Conservation (phyloP, 139 green algal genomes). For the Chlamydomonas incerta region DNA sequence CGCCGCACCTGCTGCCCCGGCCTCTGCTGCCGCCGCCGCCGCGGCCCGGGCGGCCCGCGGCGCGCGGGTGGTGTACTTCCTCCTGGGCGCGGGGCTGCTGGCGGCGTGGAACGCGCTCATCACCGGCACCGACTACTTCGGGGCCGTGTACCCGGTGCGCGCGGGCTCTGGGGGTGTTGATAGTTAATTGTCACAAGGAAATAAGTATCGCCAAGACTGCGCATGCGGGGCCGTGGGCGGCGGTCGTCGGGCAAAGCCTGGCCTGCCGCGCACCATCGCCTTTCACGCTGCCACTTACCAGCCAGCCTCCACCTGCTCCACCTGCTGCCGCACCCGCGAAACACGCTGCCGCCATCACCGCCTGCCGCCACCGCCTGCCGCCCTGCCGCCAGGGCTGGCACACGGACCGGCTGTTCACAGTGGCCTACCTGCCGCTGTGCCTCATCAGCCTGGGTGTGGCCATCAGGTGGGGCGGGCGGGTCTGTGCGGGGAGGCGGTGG, state of each 20-base stretch:
- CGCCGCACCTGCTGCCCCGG: no score
- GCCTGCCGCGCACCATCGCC: no score
- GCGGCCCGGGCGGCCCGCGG: background rate
- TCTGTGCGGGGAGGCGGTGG: no score
- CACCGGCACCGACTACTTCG: conserved; percentile 72
- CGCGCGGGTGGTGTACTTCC: conserved; percentile 48
- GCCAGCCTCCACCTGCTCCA: no score
- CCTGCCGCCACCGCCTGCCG: background rate
- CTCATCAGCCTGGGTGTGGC: conserved; percentile 54
- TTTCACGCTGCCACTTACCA: no score
- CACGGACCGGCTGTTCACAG: conserved; percentile 79
- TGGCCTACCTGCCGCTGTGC: conserved; percentile 77
- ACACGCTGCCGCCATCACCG: background rate
- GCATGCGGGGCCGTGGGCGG: no score
- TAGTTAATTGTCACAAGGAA: no score
- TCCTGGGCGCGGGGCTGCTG: conserved; percentile 63
- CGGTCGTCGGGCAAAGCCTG: no score
- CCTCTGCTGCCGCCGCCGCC: background rate
- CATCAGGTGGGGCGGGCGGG: background rate
- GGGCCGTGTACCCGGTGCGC: conserved; percentile 17
- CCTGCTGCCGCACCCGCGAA: no score
- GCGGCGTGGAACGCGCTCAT: conserved; percentile 86
- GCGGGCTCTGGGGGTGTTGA: no score
- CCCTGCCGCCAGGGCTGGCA: conserved; percentile 66
- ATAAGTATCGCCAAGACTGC: conserved; percentile 50